Conservation (phyloP, 164 flowering plant species). For the Magnolia changhungtana region DNA sequence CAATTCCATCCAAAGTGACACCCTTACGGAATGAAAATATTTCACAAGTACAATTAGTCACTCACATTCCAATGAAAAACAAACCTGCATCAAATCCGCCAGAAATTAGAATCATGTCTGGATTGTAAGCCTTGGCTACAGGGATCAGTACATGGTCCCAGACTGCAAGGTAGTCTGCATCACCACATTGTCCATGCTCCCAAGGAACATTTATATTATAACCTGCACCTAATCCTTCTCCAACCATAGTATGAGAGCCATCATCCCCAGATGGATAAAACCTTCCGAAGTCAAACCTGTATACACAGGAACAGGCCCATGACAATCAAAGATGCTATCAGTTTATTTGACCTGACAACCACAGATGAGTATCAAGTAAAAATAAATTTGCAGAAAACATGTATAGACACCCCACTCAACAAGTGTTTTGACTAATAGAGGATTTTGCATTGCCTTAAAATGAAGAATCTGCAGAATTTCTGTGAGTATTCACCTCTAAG, state of each 20-base stretch:
- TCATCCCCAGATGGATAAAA: slow-evolving; percentile 85
- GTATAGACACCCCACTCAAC: too few species aligned
- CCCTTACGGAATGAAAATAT: neutral
- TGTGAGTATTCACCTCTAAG: too few species aligned
- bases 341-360: neutral
- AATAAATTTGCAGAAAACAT: neutral
- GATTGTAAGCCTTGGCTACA: slow-evolving; percentile 74
- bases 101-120: slow-evolving; percentile 82
- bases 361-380: neutral
- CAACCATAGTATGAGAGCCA: slow-evolving; percentile 72
- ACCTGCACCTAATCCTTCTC: slow-evolving; percentile 87
- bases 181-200: slow-evolving; percentile 89
- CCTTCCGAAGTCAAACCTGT: slow-evolving; percentile 78
- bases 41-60: neutral
- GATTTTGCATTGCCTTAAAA: too few species aligned
- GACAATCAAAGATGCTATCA: neutral
- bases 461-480: too few species aligned
- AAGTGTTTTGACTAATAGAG: too few species aligned
- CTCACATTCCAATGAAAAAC: slow-evolving; percentile 1
- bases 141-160: slow-evolving; percentile 94
- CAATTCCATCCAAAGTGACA: too few species aligned
- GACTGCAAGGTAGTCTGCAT: slow-evolving; percentile 93
- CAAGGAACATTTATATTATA: slow-evolving; percentile 96
- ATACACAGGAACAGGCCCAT: neutral
- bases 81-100: slow-evolving; percentile 99